These are phyloP conservation scores for Myotisia sp. DNA, from an alignment of 2,329 filamentous ascomycete genomes.

Conservation along the genomic window DNA sequence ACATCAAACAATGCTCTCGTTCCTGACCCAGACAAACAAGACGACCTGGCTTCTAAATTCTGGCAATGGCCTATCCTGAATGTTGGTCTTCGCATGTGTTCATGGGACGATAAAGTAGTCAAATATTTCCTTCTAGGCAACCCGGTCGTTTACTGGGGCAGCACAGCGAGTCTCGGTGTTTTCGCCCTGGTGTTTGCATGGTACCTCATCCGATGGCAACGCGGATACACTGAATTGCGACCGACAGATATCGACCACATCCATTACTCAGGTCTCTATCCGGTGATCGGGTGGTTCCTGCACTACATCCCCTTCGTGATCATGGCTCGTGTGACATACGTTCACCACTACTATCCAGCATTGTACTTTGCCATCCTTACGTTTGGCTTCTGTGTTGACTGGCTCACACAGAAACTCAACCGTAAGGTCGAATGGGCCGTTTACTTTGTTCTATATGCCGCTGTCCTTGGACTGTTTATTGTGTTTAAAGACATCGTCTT, in stretches of 20 bases:
- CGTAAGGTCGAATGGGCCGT: slow-evolving; percentile 50
- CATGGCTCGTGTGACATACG: slow-evolving; percentile 98
- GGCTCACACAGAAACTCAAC: slow-evolving; percentile 55
- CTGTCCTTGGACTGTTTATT: slow-evolving; percentile 69
- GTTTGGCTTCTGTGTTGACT: slow-evolving; percentile 79
- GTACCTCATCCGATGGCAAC: slow-evolving; percentile 91
- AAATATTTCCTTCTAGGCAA: slow-evolving; percentile 99
- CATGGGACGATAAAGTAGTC: slow-evolving; percentile 87
- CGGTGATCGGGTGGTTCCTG: slow-evolving; percentile 82
- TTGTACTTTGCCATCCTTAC: slow-evolving; percentile 92
- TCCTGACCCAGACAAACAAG: slow-evolving; percentile 96
- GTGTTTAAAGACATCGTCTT: slow-evolving; percentile 90
- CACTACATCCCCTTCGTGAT: slow-evolving; percentile 92
- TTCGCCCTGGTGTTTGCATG: slow-evolving; percentile 61
- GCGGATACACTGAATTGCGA: slow-evolving; percentile 74
- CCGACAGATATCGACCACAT: slow-evolving; percentile 77
- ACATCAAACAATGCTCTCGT: slow-evolving; percentile 98
- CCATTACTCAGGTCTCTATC: slow-evolving; percentile 85
- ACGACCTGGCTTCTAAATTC: slow-evolving; percentile 88
- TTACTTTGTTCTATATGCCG: slow-evolving; percentile 60
- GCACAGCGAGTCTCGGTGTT: slow-evolving; percentile 61
- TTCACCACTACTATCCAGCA: slow-evolving; percentile 97
- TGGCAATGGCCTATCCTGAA: slow-evolving; percentile 98
- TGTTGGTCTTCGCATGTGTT: slow-evolving; percentile 94
- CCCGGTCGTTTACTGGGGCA: slow-evolving; percentile 89